Conservation (phyloP, 75 land plant species). For the Cunninghamia lanceolata region DNA sequence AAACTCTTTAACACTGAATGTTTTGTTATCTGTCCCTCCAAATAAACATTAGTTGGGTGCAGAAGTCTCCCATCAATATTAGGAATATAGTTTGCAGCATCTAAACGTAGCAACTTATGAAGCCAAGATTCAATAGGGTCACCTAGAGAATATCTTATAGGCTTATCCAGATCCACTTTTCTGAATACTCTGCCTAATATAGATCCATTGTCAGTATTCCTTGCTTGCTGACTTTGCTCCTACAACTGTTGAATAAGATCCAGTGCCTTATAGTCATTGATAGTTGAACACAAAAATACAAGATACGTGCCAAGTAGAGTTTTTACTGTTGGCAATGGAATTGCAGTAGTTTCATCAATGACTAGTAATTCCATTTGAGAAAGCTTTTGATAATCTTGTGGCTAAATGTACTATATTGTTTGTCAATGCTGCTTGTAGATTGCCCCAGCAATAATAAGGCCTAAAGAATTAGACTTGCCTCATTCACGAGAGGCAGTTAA, state of each 20-base stretch:
- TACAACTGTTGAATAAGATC: slow-evolving; percentile 83
- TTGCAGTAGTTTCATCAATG: too few relatives aligned
- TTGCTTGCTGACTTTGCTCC: slow-evolving; percentile 52
- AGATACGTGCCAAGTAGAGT: slow-evolving; percentile 93
- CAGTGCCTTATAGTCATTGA: slow-evolving; percentile 98
- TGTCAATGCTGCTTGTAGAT: too few relatives aligned
- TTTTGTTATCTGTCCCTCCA: slow-evolving; percentile 89
- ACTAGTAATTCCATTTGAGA: too few relatives aligned
- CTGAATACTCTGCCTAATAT: slow-evolving; percentile 70
- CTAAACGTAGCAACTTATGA: slow-evolving; percentile 79
- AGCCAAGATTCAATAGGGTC: slow-evolving; percentile 98
- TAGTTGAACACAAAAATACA: slow-evolving; percentile 96
- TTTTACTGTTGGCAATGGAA: slow-evolving; percentile 90
- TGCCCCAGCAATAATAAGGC: too few relatives aligned
- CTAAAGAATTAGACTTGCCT: too few relatives aligned
- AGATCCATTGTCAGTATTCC: slow-evolving; percentile 42
- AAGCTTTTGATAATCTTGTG: too few relatives aligned
- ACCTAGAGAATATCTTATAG: slow-evolving; percentile 87
- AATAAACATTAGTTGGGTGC: slow-evolving; percentile 80
- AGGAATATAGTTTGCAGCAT: slow-evolving; percentile 86
- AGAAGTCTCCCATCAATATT: slow-evolving; percentile 72
- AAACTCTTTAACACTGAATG: slow-evolving; percentile 83
- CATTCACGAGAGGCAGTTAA: too few relatives aligned
- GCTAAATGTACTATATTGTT: slow-evolving; percentile 84
- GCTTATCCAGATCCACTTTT: slow-evolving; percentile 79